These are phyloP conservation scores for Phoma sp. DNA, from an alignment of 2,329 filamentous ascomycete species.

Conservation along the genomic window DNA sequence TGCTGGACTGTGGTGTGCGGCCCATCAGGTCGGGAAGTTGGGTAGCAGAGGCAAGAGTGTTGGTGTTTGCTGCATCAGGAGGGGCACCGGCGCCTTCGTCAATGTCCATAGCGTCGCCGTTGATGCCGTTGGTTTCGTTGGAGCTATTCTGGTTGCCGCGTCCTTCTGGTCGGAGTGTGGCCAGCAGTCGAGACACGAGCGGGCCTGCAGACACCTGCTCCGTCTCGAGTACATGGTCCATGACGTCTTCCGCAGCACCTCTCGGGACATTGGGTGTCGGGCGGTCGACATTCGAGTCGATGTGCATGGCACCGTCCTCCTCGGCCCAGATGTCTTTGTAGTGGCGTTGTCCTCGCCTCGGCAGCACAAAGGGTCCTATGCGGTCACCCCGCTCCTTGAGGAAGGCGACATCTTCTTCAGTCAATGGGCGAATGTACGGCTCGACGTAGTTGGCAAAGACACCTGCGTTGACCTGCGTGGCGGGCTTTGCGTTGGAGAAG, in stretches of 20 bases:
- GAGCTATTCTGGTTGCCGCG: constrained; percentile 63
- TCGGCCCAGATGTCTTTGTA: constrained; percentile 94
- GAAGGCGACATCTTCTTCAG: constrained; percentile 93
- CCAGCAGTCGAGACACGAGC: constrained; percentile 80
- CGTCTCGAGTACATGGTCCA: constrained; percentile 84
- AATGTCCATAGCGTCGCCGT: constrained; percentile 57
- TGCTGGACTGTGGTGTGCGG: constrained; percentile 75
- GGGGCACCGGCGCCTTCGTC: constrained; percentile 51
- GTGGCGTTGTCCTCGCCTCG: constrained; percentile 80
- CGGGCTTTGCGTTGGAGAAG: constrained; percentile 92
- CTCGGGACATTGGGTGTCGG: constrained; percentile 81
- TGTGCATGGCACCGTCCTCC: constrained; percentile 81
- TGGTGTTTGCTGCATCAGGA: constrained; percentile 45
- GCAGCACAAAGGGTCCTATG: constrained; percentile 82
- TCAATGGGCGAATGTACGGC: constrained; percentile 86
- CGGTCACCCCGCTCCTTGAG: constrained; percentile 87
- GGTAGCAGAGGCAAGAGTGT: constrained; percentile 70
- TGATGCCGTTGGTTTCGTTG: constrained; percentile 63
- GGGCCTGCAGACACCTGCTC: constrained; percentile 90
- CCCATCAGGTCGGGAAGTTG: constrained; percentile 82
- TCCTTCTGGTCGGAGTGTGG: constrained; percentile 80
- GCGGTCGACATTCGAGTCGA: constrained; percentile 73
- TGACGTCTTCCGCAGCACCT: constrained; percentile 85
- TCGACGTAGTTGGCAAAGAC: constrained; percentile 95
- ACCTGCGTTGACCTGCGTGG: constrained; percentile 90